phyloP scores from a whole-genome alignment of 352 stramenopile genomes.

The Phytophthora capsici region DNA sequence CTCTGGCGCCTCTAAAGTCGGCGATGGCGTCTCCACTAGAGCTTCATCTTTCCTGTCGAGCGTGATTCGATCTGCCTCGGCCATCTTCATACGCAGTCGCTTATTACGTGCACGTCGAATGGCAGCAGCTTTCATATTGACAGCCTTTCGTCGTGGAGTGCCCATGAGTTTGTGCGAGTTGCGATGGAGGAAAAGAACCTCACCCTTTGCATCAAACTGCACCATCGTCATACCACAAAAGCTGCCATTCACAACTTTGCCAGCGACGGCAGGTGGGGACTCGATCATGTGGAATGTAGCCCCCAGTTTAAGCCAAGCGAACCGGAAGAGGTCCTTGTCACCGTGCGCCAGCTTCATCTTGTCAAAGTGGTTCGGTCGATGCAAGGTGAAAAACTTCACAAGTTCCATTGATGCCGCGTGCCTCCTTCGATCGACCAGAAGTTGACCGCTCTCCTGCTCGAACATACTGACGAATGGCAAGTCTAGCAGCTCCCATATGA shows the following conservation, averaged over 20 bases:
- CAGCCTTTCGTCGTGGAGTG: constrained; percentile 20
- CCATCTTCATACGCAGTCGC: constrained; percentile 33
- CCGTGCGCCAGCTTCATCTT: constrained; percentile 48
- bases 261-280: constrained; percentile 44
- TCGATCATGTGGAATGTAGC: constrained; percentile 55
- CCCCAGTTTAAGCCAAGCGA: constrained; percentile 57
- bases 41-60: not conserved
- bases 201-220: constrained; percentile 41
- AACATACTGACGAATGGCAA: constrained; percentile 61
- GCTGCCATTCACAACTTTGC: constrained; percentile 35
- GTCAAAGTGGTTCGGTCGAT: constrained; percentile 43
- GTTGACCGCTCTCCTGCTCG: constrained; percentile 69
- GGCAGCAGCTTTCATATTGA: constrained; percentile 33
- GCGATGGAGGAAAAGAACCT: constrained; percentile 55
- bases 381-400: constrained; percentile 51
- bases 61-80: constrained; percentile 24
- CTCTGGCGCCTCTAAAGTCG: constrained; percentile 24
- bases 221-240: constrained; percentile 68
- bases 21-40: constrained; percentile 17
- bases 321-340: constrained; percentile 67
- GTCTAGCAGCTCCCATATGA: constrained; percentile 61
- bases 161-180: constrained; percentile 55
- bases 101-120: constrained; percentile 32
- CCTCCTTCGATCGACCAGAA: constrained; percentile 49
- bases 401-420: constrained; percentile 36